A percentile compares a stretch with the other conserved stretches of the same genome.
These are phyloP conservation scores for Arxiozyma telluris DNA, from an alignment of 1,139 yeast genomes.

Conservation along the genomic window DNA sequence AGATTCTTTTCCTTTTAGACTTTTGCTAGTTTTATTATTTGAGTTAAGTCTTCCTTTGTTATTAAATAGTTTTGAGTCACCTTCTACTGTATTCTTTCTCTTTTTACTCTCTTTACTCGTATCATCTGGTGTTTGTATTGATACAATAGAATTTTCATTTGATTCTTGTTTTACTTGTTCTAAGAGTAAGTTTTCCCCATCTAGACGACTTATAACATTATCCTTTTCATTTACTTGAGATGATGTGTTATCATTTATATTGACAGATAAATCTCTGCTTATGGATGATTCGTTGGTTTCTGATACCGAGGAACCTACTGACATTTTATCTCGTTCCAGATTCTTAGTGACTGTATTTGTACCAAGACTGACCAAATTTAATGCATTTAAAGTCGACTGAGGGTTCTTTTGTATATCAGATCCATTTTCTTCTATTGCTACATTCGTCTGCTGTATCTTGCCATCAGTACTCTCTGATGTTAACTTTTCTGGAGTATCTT, in stretches of 20 bases:
- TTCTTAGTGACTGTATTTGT: too few species aligned
- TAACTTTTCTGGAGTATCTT: neutral
- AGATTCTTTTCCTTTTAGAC: slow-evolving; percentile 11
- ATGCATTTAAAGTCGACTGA: neutral
- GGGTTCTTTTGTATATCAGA: neutral
- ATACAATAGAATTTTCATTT: neutral
- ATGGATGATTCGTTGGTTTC: neutral
- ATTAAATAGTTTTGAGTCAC: neutral
- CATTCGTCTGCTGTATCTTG: neutral
- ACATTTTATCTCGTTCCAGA: neutral
- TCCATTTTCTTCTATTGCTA: neutral
- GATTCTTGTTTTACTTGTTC: neutral
- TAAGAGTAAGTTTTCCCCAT: neutral
- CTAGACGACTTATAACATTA: too few species aligned
- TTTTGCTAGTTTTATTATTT: slow-evolving; percentile 13
- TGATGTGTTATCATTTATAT: neutral
- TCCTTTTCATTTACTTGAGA: neutral
- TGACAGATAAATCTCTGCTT: neutral
- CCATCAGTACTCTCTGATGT: neutral
- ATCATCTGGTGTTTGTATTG: neutral
- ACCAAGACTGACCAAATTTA: neutral
- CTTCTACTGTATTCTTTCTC: slow-evolving; percentile 1
- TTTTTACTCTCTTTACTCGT: slow-evolving; percentile 8
- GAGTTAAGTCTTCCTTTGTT: neutral
- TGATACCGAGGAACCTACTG: neutral